phyloP scores from a whole-genome alignment of 2,329 filamentous ascomycete species.

The Calycina marina region DNA sequence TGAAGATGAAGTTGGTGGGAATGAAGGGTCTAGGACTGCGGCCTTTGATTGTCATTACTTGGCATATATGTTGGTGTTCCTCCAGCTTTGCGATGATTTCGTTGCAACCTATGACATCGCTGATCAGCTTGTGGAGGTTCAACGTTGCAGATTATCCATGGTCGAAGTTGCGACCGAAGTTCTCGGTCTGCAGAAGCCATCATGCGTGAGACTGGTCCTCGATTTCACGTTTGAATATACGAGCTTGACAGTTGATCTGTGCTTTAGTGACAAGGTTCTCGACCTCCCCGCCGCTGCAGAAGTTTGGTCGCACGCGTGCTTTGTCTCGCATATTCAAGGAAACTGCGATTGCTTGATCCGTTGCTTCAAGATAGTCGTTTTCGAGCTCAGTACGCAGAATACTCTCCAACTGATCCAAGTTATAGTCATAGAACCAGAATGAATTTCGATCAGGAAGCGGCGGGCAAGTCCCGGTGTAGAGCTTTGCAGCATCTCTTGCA shows the following conservation, averaged over 20 bases:
- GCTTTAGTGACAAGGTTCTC: constrained; percentile 48
- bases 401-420: constrained; percentile 35
- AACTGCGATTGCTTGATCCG: no score
- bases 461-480: constrained; percentile 55
- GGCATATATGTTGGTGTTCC: constrained; percentile 30
- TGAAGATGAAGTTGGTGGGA: constrained; percentile 44
- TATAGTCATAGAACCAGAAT: constrained; percentile 58
- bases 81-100: constrained; percentile 32
- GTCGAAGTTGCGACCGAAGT: constrained; percentile 39
- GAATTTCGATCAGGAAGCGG: constrained; percentile 49
- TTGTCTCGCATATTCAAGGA: constrained; percentile 45
- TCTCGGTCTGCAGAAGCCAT: constrained; percentile 23
- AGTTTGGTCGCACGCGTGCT: constrained; percentile 47
- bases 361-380: no score
- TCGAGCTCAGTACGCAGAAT: constrained; percentile 53
- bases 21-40: constrained; percentile 36
- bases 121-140: constrained; percentile 32
- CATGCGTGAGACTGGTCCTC: no score
- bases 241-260: constrained; percentile 24
- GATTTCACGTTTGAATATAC: no score
- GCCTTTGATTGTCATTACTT: constrained; percentile 29
- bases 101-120: constrained; percentile 36
- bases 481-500: constrained; percentile 61
- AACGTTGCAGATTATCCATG: constrained; percentile 26
- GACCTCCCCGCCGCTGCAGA: constrained; percentile 62